A percentile compares a stretch with the other conserved stretches of the same genome.
Evolutionary conservation across 106 monocot genomes (phyloP).

Genomic region (Posidonia australis): DNA sequence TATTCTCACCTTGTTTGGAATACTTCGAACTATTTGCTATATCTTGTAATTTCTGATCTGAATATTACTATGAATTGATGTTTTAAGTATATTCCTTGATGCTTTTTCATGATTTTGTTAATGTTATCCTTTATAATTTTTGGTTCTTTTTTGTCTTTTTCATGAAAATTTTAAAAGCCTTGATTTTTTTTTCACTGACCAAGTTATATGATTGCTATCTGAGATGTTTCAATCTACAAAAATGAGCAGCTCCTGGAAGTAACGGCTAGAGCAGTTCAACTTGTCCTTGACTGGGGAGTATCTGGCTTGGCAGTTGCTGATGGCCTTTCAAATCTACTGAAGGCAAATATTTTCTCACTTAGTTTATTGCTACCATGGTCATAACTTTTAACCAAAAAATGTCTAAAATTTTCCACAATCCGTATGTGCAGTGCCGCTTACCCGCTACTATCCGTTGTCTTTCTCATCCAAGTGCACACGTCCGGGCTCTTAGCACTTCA

Average conservation of each 20-base stretch:
- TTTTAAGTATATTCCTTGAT: no score
- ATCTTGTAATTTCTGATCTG: no score
- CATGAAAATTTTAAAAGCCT: not conserved
- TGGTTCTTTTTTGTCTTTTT: not conserved
- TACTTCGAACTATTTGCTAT: no score
- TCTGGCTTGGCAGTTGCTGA: slow-evolving; percentile 68
- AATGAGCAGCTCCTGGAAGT: slow-evolving; percentile 78
- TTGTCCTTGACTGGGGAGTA: slow-evolving; percentile 70
- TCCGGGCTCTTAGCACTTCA: slow-evolving; percentile 74
- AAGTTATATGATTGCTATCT: not conserved
- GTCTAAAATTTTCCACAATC: not conserved
- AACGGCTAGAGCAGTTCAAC: slow-evolving; percentile 79
- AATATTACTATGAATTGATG: no score
- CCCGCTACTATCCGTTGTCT: slow-evolving; percentile 85
- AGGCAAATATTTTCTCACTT: slow-evolving; percentile 28
- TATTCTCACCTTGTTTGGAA: no score
- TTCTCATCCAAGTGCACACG: slow-evolving; percentile 94
- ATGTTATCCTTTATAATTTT: not conserved
- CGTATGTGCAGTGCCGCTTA: slow-evolving; percentile 62
- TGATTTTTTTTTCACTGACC: not conserved
- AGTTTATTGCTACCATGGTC: not conserved
- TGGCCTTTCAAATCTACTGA: slow-evolving; percentile 80
- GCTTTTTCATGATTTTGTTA: not conserved
- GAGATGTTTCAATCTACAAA: slow-evolving; percentile 11
- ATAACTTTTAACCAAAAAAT: not conserved